Percentiles rank a stretch among this genome's conserved stretches.
These are phyloP conservation scores for Setaria italica DNA, from an alignment of 202 grass and related monocot species.

Conservation along the genomic window DNA sequence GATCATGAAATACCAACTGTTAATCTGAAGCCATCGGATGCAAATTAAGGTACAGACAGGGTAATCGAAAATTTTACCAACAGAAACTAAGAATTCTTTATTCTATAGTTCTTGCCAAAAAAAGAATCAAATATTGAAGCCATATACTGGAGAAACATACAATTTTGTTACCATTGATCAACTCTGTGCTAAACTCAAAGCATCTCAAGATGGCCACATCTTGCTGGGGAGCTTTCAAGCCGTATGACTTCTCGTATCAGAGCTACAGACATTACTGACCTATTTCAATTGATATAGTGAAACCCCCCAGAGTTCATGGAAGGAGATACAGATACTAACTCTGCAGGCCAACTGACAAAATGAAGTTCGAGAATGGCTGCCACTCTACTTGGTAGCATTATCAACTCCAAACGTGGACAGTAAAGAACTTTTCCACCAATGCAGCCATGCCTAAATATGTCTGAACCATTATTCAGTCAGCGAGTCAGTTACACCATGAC, in stretches of 20 bases:
- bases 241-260: not conserved
- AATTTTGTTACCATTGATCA: conserved; percentile 59
- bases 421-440: conserved; percentile 2
- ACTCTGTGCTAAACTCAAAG: conserved; percentile 57
- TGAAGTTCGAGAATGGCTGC: not conserved
- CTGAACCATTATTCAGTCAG: not conserved
- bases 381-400: conserved; percentile 20
- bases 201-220: conserved; percentile 47
- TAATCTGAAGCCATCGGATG: not conserved
- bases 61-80: conserved; percentile 10
- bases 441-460: not conserved
- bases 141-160: conserved; percentile 39
- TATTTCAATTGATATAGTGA: not conserved
- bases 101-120: conserved; percentile 61
- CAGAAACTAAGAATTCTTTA: conserved; percentile 5
- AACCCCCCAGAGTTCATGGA: not conserved
- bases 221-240: conserved; percentile 59
- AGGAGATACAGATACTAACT: not conserved
- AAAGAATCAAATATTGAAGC: conserved; percentile 73
- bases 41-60: not conserved
- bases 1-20: not conserved
- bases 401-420: not conserved
- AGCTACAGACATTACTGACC: not conserved
- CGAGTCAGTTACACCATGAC: conserved; percentile 41
- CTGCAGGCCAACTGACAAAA: conserved; percentile 31